A percentile compares a stretch with the other conserved stretches of the same genome.
Conservation (phyloP, 2,329 filamentous ascomycete genomes). For the Trichophyton equinum region DNA sequence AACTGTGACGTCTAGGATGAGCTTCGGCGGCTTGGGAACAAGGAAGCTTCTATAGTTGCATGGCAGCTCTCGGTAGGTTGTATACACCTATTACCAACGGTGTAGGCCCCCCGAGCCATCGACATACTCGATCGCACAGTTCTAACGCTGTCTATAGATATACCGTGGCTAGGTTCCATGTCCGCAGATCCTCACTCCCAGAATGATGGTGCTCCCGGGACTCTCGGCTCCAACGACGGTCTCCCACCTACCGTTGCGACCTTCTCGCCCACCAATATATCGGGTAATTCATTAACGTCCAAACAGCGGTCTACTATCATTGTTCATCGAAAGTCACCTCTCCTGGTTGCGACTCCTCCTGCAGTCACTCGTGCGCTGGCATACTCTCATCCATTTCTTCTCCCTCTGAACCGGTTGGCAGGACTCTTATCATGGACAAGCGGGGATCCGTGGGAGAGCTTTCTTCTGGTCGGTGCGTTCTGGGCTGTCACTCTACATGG, state of each 20-base stretch:
- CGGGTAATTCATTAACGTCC: conserved; percentile 52
- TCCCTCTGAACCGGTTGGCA: conserved; percentile 73
- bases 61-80: conserved; percentile 37
- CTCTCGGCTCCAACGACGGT: conserved; percentile 21
- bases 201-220: conserved; percentile 26
- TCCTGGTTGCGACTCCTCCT: conserved; percentile 84
- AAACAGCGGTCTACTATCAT: conserved; percentile 82
- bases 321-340: conserved; percentile 89
- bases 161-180: conserved; percentile 45
- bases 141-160: conserved; percentile 26
- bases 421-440: conserved; percentile 90
- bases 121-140: conserved; percentile 5
- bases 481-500: conserved; percentile 83
- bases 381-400: conserved; percentile 87
- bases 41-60: conserved; percentile 24
- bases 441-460: conserved; percentile 92
- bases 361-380: conserved; percentile 88
- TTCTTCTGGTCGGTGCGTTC: conserved; percentile 70
- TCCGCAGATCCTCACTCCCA: conserved; percentile 31
- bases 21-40: neutral
- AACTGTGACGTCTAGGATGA: neutral
- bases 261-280: conserved; percentile 75
- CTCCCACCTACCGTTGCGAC: conserved; percentile 58
- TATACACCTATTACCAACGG: conserved; percentile 13
- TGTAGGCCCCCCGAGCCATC: neutral